These are phyloP conservation scores for Neofusicoccum umdonicola DNA, from an alignment of 2,329 filamentous ascomycete genomes.

Conservation along the genomic window DNA sequence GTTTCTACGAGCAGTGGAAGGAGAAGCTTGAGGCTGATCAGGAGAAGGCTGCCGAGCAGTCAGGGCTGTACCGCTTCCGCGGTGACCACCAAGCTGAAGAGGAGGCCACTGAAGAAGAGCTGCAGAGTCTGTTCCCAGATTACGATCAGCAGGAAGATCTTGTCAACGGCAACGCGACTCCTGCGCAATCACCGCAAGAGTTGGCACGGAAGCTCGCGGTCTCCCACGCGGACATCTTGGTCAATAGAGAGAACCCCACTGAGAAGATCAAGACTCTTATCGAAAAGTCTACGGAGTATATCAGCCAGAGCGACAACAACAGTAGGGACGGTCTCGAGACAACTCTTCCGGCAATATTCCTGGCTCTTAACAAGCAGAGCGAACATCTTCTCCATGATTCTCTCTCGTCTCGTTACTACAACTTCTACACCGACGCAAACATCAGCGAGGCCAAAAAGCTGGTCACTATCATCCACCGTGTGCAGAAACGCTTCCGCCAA, in stretches of 20 bases:
- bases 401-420: constrained; percentile 54
- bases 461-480: constrained; percentile 64
- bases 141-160: constrained; percentile 59
- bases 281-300: constrained; percentile 18
- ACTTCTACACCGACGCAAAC: constrained; percentile 87
- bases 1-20: constrained; percentile 78
- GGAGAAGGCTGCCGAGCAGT: constrained; percentile 68
- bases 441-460: constrained; percentile 72
- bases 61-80: constrained; percentile 78
- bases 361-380: constrained; percentile 63
- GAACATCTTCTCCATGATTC: constrained; percentile 40
- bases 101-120: constrained; percentile 69
- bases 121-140: constrained; percentile 77
- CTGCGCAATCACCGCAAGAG: constrained; percentile 28
- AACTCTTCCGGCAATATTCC: constrained; percentile 64
- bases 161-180: neutral
- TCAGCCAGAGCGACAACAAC: constrained; percentile 28
- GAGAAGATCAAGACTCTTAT: constrained; percentile 8
- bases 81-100: constrained; percentile 76
- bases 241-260: neutral
- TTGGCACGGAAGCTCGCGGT: constrained; percentile 34
- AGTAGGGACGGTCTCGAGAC: constrained; percentile 36
- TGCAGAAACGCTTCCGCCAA: constrained; percentile 69
- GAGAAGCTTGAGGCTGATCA: constrained; percentile 73
- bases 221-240: constrained; percentile 34